Base-by-base conservation (phyloP, 2,329 filamentous ascomycete species). In the Diaporthe velutina region DNA sequence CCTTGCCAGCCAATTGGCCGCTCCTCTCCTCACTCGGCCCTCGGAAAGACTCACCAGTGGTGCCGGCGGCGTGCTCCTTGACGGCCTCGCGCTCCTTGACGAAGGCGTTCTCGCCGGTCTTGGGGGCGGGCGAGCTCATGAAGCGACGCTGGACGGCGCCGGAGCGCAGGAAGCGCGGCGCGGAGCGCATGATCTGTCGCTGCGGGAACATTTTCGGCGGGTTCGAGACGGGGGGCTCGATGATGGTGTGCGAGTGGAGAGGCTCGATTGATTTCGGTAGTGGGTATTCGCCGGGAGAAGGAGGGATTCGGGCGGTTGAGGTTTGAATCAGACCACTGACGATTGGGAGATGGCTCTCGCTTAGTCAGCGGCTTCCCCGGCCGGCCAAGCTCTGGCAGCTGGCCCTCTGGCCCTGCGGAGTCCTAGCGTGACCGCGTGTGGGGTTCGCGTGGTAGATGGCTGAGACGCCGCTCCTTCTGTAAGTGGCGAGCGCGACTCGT, bases 61-160 rank as follows among this genome's bases (percentile, higher is more conserved):
- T 97, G 82, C 90, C 90, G 79, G 89, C 91, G 82, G 97, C 97
- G 86, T 99, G 97, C 81, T 95, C 92, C 90, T 97, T 96, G 83
- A 98, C 94, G 81, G 94, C 94, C 84, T 92, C 89, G 84, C 97
- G 92, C 90, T 99, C 97, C 82, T 93, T 93, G 89, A 97, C 93
- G 90, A 98, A 99, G 82, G 92, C 92, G 87, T 98, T 98, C 88
- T 98, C 94, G 80, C 85, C 86, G 80, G 88, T 88, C 78, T 84
- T 82, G 77, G 86, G 84, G 67, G 58, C 28, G 25, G 57, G 57
- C 80, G 89, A 88, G 87, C 90, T 92, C 83, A 92, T 93, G 81
- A 95, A 89, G 80, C 93, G 93, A 85, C 94, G 92, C 88, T 94
- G 93, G 81, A 87, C 83, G 80, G 88, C 85, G 77, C 88, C 85